phyloP scores from a whole-genome alignment of 208 protist genomes.

The Balamuthia mandrillaris region DNA sequence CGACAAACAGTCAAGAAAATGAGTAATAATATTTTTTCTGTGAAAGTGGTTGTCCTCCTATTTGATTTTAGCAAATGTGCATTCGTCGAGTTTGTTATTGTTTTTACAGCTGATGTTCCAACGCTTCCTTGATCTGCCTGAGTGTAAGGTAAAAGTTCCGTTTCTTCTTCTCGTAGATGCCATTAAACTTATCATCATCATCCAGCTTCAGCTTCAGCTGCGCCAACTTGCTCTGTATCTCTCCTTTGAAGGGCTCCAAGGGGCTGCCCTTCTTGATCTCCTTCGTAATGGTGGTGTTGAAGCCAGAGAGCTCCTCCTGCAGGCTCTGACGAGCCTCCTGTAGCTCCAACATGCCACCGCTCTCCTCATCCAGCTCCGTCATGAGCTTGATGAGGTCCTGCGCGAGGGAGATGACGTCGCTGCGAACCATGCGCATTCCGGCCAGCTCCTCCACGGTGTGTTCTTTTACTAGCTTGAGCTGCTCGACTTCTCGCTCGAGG shows the following conservation, averaged over 20 bases:
- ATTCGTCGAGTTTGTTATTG: too few species aligned
- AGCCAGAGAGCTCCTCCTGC: constrained; percentile 34
- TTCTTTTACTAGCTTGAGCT: constrained; percentile 38
- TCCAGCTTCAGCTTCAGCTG: constrained; percentile 35
- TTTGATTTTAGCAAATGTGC: too few species aligned
- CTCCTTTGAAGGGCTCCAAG: constrained; percentile 35
- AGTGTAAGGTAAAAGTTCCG: constrained; percentile 36
- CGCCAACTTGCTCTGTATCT: constrained; percentile 34
- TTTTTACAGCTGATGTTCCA: constrained; percentile 39
- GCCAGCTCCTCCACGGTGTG: constrained; percentile 34
- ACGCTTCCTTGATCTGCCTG: constrained; percentile 31
- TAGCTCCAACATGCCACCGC: constrained; percentile 13
- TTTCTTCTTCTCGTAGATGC: constrained; percentile 46
- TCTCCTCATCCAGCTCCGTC: constrained; percentile 38
- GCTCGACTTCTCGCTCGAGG: constrained; percentile 26
- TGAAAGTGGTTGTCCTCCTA: too few species aligned
- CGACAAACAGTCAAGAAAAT: too few species aligned
- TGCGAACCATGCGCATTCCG: constrained; percentile 30
- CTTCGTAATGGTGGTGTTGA: not conserved
- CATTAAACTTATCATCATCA: constrained; percentile 40
- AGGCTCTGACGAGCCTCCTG: constrained; percentile 23
- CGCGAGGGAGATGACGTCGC: constrained; percentile 13
- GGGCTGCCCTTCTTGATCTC: constrained; percentile 45
- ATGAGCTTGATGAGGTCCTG: constrained; percentile 39
- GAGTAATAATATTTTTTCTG: too few species aligned